These are phyloP conservation scores for Phoma sp. DNA, from an alignment of 2,329 filamentous ascomycete species.

Conservation along the genomic window DNA sequence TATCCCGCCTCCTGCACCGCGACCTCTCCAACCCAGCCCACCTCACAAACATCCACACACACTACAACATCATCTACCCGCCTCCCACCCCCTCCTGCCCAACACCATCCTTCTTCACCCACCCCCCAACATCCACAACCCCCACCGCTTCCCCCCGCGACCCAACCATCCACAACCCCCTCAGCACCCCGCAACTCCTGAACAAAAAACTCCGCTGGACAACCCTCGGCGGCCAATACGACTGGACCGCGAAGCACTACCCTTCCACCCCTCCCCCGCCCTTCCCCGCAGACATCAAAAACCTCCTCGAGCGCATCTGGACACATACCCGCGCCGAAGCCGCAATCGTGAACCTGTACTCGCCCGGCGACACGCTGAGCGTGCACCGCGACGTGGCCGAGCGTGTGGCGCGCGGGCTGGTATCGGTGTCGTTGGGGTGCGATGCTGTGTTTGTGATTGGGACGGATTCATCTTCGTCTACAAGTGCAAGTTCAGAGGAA, in stretches of 20 bases:
- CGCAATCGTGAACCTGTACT: slow-evolving; percentile 93
- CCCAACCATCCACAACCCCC: slow-evolving; percentile 73
- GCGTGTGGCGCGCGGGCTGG: slow-evolving; percentile 75
- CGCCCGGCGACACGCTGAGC: slow-evolving; percentile 86
- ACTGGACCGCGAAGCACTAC: slow-evolving; percentile 90
- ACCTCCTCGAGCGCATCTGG: slow-evolving; percentile 73
- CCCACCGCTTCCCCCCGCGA: slow-evolving; percentile 65
- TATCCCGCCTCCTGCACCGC: slow-evolving; percentile 76
- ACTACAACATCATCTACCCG: slow-evolving; percentile 74
- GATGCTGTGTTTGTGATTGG: slow-evolving; percentile 88
- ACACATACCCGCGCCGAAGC: slow-evolving; percentile 81
- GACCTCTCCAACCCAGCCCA: slow-evolving; percentile 77
- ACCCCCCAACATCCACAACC: slow-evolving; percentile 31
- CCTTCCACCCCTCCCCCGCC: slow-evolving; percentile 69
- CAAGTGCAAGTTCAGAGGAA: slow-evolving; percentile 11
- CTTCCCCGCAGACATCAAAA: slow-evolving; percentile 77
- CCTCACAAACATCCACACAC: slow-evolving; percentile 87
- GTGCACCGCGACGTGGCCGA: slow-evolving; percentile 95
- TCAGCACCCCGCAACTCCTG: slow-evolving; percentile 73
- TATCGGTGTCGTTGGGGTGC: slow-evolving; percentile 88
- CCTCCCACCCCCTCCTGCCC: slow-evolving; percentile 9
- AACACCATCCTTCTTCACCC: slow-evolving; percentile 61
- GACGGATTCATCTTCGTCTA: slow-evolving; percentile 26
- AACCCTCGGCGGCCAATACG: slow-evolving; percentile 92
- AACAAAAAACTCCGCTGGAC: slow-evolving; percentile 88